Conservation (phyloP, 2,329 filamentous ascomycete genomes). For the Curvularia lunata region DNA sequence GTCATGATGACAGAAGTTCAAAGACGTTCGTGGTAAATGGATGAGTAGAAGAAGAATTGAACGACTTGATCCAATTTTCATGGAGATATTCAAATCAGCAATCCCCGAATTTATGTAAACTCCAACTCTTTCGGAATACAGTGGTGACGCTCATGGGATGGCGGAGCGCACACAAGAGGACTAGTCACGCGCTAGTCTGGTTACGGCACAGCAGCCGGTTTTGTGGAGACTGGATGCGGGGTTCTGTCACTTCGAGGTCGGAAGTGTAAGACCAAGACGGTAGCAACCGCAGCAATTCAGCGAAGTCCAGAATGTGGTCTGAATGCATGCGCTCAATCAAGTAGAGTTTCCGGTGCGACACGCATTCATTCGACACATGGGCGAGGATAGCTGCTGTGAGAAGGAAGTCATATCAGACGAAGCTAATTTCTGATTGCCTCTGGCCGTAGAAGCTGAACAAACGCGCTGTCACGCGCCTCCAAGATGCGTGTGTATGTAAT, state of each 20-base stretch:
- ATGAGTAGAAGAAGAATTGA: neutral
- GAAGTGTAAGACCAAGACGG: neutral
- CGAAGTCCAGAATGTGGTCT: neutral
- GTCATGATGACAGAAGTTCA: slow-evolving; percentile 23
- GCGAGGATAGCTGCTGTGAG: neutral
- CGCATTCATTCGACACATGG: no score
- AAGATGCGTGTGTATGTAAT: neutral
- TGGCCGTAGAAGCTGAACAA: neutral
- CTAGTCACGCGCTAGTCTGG: slow-evolving; percentile 22
- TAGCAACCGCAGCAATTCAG: neutral
- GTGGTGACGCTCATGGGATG: slow-evolving; percentile 1
- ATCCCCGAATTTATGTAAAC: slow-evolving; percentile 13
- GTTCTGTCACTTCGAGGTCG: slow-evolving; percentile 7
- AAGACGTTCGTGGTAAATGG: slow-evolving; percentile 2
- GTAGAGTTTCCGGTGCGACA: slow-evolving; percentile 1
- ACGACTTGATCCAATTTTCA: neutral
- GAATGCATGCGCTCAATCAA: neutral
- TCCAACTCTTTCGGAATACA: neutral
- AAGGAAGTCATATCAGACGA: neutral
- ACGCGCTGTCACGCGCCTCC: slow-evolving; percentile 7
- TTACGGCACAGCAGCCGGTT: slow-evolving; percentile 16
- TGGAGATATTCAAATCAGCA: neutral
- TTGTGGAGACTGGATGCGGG: slow-evolving; percentile 10
- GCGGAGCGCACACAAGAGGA: slow-evolving; percentile 16
- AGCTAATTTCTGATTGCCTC: neutral